Conservation (phyloP, 75 land plant genomes). For the Larix kaempferi region DNA sequence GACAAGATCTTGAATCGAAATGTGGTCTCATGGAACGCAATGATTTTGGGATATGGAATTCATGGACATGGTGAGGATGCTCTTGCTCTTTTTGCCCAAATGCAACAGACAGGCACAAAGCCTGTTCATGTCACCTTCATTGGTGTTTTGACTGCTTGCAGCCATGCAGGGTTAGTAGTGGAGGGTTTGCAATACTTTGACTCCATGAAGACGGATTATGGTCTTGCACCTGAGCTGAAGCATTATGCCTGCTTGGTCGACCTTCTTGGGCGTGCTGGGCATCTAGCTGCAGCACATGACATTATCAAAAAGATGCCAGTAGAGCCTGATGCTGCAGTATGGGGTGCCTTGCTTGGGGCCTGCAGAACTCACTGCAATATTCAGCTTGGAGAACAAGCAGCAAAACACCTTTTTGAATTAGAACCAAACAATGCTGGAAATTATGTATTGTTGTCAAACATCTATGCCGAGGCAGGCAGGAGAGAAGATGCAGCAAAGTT, state of each 20-base stretch:
- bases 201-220: not conserved
- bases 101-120: slow-evolving; percentile 24
- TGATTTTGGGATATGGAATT: slow-evolving; percentile 40
- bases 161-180: not conserved
- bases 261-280: not conserved
- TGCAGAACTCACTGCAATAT: not conserved
- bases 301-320: not conserved
- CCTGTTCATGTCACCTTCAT: slow-evolving; percentile 23
- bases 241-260: not conserved
- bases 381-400: not conserved
- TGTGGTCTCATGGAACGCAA: slow-evolving; percentile 43
- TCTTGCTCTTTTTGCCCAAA: slow-evolving; percentile 27
- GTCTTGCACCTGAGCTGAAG: not conserved
- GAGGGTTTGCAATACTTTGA: not conserved
- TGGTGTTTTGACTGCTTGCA: not conserved
- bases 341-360: not conserved
- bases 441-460: not conserved
- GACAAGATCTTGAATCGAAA: slow-evolving; percentile 47
- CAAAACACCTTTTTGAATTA: not conserved
- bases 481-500: slow-evolving; percentile 14
- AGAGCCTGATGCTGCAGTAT: not conserved
- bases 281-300: not conserved
- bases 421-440: not conserved
- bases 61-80: slow-evolving; percentile 39
- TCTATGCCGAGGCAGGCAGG: not conserved